These are phyloP conservation scores for Penicillium brasilianum DNA, from an alignment of 2,329 filamentous ascomycete genomes.

Conservation along the genomic window DNA sequence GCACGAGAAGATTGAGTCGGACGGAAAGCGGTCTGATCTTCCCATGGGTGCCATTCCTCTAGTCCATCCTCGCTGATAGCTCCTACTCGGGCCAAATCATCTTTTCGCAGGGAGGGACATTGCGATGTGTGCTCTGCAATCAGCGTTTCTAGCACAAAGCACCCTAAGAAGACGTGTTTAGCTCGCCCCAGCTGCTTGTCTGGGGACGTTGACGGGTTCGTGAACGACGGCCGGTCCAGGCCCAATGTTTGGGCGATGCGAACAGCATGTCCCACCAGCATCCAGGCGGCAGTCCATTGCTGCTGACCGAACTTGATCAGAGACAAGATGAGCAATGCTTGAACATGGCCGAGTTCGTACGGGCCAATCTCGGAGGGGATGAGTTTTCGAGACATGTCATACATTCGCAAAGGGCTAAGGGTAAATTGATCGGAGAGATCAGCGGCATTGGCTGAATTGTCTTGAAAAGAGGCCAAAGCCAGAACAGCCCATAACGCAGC, in stretches of 20 bases:
- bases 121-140: slow-evolving; percentile 55
- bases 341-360: slow-evolving; percentile 58
- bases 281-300: slow-evolving; percentile 64
- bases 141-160: slow-evolving; percentile 60
- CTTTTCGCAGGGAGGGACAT: slow-evolving; percentile 54
- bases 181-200: slow-evolving; percentile 43
- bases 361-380: slow-evolving; percentile 57
- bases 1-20: slow-evolving; percentile 32
- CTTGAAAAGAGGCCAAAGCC: slow-evolving; percentile 63
- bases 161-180: slow-evolving; percentile 57
- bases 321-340: slow-evolving; percentile 63
- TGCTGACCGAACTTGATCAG: slow-evolving; percentile 67
- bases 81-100: slow-evolving; percentile 55
- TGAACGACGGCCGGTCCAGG: slow-evolving; percentile 51
- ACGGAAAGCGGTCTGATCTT: slow-evolving; percentile 51
- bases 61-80: slow-evolving; percentile 67
- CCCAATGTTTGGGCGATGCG: slow-evolving; percentile 49
- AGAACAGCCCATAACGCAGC: slow-evolving; percentile 66
- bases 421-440: slow-evolving; percentile 24
- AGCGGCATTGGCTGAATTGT: slow-evolving; percentile 41
- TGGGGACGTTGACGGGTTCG: slow-evolving; percentile 49
- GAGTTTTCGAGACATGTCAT: slow-evolving; percentile 42
- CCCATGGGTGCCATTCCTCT: slow-evolving; percentile 78
- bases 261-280: slow-evolving; percentile 68
- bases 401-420: slow-evolving; percentile 49